Evolutionary conservation across 2,329 filamentous ascomycete species (phyloP).

Genomic region (Pseudopyrenochaeta lycopersici): DNA sequence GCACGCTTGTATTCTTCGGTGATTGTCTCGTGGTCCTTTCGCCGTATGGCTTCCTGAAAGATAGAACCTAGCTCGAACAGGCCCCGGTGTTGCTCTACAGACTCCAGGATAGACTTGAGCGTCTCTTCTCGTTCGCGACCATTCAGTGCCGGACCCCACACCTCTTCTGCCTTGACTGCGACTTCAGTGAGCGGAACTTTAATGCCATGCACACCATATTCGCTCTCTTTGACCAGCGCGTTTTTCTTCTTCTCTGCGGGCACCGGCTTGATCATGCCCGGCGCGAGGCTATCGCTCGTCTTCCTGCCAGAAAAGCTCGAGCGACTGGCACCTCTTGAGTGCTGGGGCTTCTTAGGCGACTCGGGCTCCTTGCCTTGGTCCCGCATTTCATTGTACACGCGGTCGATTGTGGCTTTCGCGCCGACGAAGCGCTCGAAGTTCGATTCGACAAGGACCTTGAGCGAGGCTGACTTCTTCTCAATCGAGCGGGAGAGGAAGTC

Average conservation of each 20-base stretch:
- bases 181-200: constrained; percentile 88
- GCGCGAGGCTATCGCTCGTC: constrained; percentile 41
- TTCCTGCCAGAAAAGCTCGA: constrained; percentile 64
- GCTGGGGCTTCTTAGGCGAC: constrained; percentile 52
- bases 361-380: constrained; percentile 68
- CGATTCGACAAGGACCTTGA: constrained; percentile 95
- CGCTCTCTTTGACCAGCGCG: constrained; percentile 86
- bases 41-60: constrained; percentile 84
- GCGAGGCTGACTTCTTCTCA: constrained; percentile 94
- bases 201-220: constrained; percentile 64
- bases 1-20: constrained; percentile 88
- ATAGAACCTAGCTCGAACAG: constrained; percentile 82
- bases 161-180: constrained; percentile 92
- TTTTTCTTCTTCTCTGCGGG: constrained; percentile 78
- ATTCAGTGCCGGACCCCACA: constrained; percentile 94
- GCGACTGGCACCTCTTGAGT: constrained; percentile 74
- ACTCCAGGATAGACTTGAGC: constrained; percentile 78
- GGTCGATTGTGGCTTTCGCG: constrained; percentile 97
- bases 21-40: constrained; percentile 87
- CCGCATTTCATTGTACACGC: constrained; percentile 96
- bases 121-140: constrained; percentile 91
- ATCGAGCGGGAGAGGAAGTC: constrained; percentile 90
- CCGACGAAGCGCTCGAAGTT: constrained; percentile 99
- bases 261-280: constrained; percentile 42
- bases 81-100: constrained; percentile 80